Percentiles rank a stretch among this genome's conserved stretches.
Evolutionary conservation across 768 basidiomycete genomes (phyloP).

Genomic region (Candolleomyces eurysporus): DNA sequence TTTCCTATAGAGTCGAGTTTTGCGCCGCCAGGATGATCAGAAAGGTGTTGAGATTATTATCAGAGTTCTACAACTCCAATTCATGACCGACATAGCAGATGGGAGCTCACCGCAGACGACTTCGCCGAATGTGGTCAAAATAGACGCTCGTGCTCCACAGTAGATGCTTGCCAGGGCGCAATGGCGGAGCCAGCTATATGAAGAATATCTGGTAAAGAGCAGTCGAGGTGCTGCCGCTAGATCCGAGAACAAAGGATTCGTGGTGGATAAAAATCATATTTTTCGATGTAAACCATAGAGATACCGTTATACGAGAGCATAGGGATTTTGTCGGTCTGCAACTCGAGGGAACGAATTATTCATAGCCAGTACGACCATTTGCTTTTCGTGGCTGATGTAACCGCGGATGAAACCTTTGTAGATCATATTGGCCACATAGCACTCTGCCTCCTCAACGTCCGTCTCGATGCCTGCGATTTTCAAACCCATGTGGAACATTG

Average conservation of each 20-base stretch:
- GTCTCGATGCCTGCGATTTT: conserved; percentile 68
- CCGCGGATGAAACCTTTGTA: conserved; percentile 91
- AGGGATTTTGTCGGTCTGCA: conserved; percentile 60
- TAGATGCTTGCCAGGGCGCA: too few species aligned
- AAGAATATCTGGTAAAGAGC: too few species aligned
- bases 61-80: too few species aligned
- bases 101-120: too few species aligned
- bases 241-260: neutral
- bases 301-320: conserved; percentile 28
- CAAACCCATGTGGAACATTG: conserved; percentile 78
- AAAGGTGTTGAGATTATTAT: too few species aligned
- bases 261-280: neutral
- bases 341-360: conserved; percentile 79
- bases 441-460: conserved; percentile 83
- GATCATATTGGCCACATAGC: conserved; percentile 93
- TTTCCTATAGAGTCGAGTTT: too few species aligned
- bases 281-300: neutral
- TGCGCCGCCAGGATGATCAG: too few species aligned
- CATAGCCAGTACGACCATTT: conserved; percentile 87
- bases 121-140: too few species aligned
- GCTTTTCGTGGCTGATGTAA: conserved; percentile 94
- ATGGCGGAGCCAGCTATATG: too few species aligned
- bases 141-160: too few species aligned
- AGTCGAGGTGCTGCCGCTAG: neutral
- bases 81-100: too few species aligned